Conservation (phyloP, 305 asterid species). For the Striga hermonthica region DNA sequence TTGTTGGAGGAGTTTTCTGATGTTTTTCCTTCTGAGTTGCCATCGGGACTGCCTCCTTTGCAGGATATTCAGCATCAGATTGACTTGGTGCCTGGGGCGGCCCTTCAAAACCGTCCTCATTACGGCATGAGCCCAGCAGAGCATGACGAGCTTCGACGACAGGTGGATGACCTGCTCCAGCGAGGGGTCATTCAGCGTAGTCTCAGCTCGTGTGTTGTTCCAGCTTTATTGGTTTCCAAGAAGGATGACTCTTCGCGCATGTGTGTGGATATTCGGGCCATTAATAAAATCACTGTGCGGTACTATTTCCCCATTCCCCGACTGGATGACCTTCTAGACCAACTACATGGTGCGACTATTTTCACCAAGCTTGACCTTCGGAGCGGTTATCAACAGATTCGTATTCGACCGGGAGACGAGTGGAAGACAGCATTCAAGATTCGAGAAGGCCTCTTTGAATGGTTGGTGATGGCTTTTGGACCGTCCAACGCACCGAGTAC, state of each 20-base stretch:
- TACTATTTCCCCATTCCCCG: neutral
- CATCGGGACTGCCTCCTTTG: neutral
- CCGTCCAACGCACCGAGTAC: neutral
- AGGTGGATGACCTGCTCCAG: neutral
- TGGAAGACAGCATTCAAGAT: neutral
- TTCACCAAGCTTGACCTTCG: neutral
- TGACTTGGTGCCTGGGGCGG: neutral
- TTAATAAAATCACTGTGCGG: neutral
- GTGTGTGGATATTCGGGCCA: neutral
- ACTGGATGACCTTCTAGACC: too few relatives aligned
- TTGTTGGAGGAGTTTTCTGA: neutral
- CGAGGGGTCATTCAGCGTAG: neutral
- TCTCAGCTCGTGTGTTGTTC: neutral
- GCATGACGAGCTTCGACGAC: neutral
- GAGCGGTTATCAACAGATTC: neutral
- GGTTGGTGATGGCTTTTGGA: neutral
- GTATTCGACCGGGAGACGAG: neutral
- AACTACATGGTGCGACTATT: neutral
- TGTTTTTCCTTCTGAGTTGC: neutral
- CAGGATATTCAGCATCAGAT: neutral
- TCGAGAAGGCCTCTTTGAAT: neutral
- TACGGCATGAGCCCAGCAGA: neutral
- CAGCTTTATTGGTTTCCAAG: neutral
- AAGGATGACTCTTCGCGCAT: neutral
- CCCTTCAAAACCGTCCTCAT: neutral